A percentile compares a stretch with the other conserved stretches of the same genome.
These are phyloP conservation scores for Bolboschoenoplectus hybrid DNA, from an alignment of 202 grass and related monocot species.

Conservation along the genomic window DNA sequence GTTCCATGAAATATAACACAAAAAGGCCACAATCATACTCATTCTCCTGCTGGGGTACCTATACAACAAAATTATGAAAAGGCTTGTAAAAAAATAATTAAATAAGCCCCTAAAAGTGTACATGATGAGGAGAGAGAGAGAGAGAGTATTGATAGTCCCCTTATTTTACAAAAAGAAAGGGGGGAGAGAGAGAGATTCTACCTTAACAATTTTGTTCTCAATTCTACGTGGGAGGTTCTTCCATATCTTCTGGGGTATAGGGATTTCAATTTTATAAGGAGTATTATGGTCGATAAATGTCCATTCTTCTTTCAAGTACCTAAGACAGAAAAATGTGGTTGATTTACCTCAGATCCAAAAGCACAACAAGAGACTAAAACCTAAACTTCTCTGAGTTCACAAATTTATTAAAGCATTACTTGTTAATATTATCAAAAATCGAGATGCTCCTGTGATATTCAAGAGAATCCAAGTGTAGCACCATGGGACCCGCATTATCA, in stretches of 20 bases:
- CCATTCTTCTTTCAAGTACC: conserved; percentile 95
- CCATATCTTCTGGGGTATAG: conserved; percentile 62
- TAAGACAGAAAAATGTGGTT: conserved; percentile 42
- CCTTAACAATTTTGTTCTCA: conserved; percentile 57
- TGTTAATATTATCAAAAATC: conserved; percentile 66
- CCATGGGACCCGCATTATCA: conserved; percentile 64
- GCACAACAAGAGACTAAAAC: conserved; percentile 13
- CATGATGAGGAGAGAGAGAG: not conserved
- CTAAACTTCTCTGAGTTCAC: conserved; percentile 1
- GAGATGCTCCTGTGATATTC: conserved; percentile 69
- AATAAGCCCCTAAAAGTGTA: conserved; percentile 1
- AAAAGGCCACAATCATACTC: conserved; percentile 92
- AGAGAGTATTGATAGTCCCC: not conserved
- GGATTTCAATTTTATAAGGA: conserved; percentile 46
- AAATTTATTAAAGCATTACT: conserved; percentile 51
- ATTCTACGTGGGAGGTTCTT: conserved; percentile 71
- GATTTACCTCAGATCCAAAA: conserved; percentile 34
- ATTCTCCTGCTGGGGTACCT: conserved; percentile 94
- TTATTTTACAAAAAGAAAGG: not conserved
- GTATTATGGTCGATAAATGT: conserved; percentile 57
- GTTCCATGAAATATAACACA: conserved; percentile 85
- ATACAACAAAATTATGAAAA: conserved; percentile 36
- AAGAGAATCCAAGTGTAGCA: conserved; percentile 99
- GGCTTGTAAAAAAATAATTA: not conserved
- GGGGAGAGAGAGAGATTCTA: conserved; percentile 35